These are phyloP conservation scores for Globisporangium sylvaticum DNA, from an alignment of 352 stramenopile species.

Conservation along the genomic window DNA sequence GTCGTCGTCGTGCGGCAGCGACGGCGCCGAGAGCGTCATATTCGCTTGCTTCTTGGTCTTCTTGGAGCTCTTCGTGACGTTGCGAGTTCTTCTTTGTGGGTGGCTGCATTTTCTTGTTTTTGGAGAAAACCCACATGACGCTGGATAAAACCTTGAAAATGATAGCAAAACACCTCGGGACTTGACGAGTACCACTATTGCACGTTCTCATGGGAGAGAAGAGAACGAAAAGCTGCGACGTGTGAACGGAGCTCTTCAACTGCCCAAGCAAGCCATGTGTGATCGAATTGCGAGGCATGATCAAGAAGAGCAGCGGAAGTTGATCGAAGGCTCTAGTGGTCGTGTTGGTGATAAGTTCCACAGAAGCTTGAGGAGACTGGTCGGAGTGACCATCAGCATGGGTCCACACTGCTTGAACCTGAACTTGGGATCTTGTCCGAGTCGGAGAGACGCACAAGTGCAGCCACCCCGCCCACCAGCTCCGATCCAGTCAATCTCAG, in stretches of 20 bases:
- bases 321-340: not conserved
- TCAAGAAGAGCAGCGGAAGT: not conserved
- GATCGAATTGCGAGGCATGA: not conserved
- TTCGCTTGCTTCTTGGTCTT: not conserved
- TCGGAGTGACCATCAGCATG: not conserved
- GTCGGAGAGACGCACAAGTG: not conserved
- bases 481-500: not conserved
- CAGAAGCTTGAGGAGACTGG: not conserved
- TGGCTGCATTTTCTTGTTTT: not conserved
- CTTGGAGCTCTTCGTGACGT: not conserved
- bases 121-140: not conserved
- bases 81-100: not conserved
- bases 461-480: not conserved
- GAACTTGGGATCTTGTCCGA: not conserved
- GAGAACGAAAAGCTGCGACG: not conserved
- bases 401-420: no score
- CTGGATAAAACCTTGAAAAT: not conserved
- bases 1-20: constrained; percentile 23
- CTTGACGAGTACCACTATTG: not conserved
- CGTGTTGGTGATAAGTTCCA: not conserved
- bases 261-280: not conserved
- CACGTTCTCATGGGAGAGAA: not conserved
- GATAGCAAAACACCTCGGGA: not conserved
- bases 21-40: constrained; percentile 47
- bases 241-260: not conserved